phyloP scores from a whole-genome alignment of 208 protist species.

The Trypanosoma melophagium region DNA sequence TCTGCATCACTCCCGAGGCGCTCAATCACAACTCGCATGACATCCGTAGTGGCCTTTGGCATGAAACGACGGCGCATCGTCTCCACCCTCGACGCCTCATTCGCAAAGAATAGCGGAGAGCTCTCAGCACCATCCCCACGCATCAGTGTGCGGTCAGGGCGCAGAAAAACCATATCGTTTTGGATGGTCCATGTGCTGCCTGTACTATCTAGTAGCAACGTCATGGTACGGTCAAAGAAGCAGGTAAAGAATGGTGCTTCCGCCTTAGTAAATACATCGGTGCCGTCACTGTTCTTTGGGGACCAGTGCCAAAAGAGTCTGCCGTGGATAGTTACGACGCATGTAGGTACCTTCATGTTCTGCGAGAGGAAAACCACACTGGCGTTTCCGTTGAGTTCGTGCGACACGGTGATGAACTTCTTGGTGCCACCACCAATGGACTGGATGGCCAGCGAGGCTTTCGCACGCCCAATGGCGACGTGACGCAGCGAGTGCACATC shows the following conservation, averaged over 20 bases:
- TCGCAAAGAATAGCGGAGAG: conserved; percentile 73
- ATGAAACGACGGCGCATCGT: conserved; percentile 56
- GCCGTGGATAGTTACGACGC: conserved; percentile 78
- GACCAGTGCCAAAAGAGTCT: conserved; percentile 69
- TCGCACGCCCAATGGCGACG: conserved; percentile 44
- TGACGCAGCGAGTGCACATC: conserved; percentile 52
- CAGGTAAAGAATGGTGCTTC: conserved; percentile 54
- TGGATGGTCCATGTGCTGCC: conserved; percentile 48
- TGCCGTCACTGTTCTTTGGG: conserved; percentile 32
- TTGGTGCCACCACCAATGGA: conserved; percentile 45
- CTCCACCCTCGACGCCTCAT: conserved; percentile 52
- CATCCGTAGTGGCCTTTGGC: conserved; percentile 41
- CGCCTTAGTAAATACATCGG: conserved; percentile 35
- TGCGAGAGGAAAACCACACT: conserved; percentile 60
- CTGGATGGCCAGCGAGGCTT: conserved; percentile 44
- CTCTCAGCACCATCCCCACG: conserved; percentile 51
- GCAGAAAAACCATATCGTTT: conserved; percentile 85
- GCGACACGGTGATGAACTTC: conserved; percentile 37
- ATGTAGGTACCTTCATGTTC: conserved; percentile 57
- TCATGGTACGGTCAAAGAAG: conserved; percentile 85
- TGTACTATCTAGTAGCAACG: conserved; percentile 37
- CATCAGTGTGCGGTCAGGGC: conserved; percentile 65
- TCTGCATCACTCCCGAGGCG: conserved; percentile 38
- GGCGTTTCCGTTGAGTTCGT: conserved; percentile 66
- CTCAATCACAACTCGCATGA: conserved; percentile 61